Evolutionary conservation across 2,329 filamentous ascomycete genomes (phyloP).

Genomic region (Falciphora oryzae): DNA sequence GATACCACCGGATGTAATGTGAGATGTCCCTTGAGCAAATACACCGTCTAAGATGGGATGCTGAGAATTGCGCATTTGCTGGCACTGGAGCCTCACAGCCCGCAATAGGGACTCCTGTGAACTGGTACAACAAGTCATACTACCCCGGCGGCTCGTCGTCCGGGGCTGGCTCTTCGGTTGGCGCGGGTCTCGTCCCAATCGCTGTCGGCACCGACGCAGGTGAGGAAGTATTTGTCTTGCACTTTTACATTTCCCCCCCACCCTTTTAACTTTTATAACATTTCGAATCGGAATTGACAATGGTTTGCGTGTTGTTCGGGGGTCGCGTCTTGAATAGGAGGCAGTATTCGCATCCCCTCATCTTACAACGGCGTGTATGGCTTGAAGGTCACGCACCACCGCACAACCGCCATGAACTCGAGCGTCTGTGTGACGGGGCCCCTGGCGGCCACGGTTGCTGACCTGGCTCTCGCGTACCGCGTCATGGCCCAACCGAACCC

Average conservation of each 20-base stretch:
- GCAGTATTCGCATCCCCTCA: slow-evolving; percentile 67
- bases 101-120: slow-evolving; percentile 66
- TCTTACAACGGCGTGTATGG: slow-evolving; percentile 77
- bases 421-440: slow-evolving; percentile 64
- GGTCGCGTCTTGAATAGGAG: slow-evolving; percentile 33
- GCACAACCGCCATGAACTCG: slow-evolving; percentile 52
- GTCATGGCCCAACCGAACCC: slow-evolving; percentile 70
- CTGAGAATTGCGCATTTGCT: neutral
- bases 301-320: too few species aligned
- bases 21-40: slow-evolving; percentile 16
- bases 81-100: slow-evolving; percentile 31
- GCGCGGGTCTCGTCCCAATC: slow-evolving; percentile 67
- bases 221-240: slow-evolving; percentile 8
- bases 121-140: slow-evolving; percentile 70
- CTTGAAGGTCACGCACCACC: slow-evolving; percentile 71
- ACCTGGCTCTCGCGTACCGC: slow-evolving; percentile 78
- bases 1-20: slow-evolving; percentile 81
- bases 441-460: slow-evolving; percentile 67
- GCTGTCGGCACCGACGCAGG: slow-evolving; percentile 68
- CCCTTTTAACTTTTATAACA: too few species aligned
- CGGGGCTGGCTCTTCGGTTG: slow-evolving; percentile 65
- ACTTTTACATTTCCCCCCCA: too few species aligned
- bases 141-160: slow-evolving; percentile 80
- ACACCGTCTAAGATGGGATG: neutral
- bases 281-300: too few species aligned